A percentile compares a stretch with the other conserved stretches of the same genome.
These are phyloP conservation scores for Bruguiera hainesii DNA, from an alignment of 441 rosid species.

Conservation along the genomic window DNA sequence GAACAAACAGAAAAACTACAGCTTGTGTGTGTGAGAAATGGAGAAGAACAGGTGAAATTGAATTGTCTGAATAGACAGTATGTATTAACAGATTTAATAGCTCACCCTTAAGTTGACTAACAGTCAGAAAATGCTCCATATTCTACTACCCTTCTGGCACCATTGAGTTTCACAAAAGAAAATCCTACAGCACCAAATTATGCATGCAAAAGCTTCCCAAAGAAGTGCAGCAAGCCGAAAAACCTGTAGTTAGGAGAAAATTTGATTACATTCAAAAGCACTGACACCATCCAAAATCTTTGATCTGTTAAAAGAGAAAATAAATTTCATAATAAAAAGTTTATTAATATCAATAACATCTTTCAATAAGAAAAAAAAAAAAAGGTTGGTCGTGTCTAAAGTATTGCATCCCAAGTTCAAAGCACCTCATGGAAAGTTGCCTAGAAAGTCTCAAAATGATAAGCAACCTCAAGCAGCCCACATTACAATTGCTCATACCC, in stretches of 20 bases:
- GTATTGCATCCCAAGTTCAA: neutral
- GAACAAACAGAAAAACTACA: neutral
- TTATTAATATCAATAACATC: neutral
- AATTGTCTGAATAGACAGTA: neutral
- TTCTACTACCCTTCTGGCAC: conserved; percentile 44
- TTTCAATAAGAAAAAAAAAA: neutral
- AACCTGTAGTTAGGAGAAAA: conserved; percentile 30
- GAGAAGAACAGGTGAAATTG: conserved; percentile 1
- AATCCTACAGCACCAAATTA: conserved; percentile 27
- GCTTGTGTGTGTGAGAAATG: neutral
- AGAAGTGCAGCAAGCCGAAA: conserved; percentile 18
- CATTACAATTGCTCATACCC: neutral
- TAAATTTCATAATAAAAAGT: conserved; percentile 2
- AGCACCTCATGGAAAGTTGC: neutral
- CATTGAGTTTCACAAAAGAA: conserved; percentile 43
- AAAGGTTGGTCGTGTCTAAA: conserved; percentile 1
- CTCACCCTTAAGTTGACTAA: conserved; percentile 46
- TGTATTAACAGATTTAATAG: conserved; percentile 6
- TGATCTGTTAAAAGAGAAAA: neutral
- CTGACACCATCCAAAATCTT: neutral
- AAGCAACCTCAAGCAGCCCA: neutral
- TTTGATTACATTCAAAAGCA: neutral
- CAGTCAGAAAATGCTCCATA: conserved; percentile 44
- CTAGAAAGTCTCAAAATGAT: neutral
- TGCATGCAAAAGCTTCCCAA: conserved; percentile 22